Conservation (phyloP, 805 yeast species). For the Metschnikowia chrysomelidarum region DNA sequence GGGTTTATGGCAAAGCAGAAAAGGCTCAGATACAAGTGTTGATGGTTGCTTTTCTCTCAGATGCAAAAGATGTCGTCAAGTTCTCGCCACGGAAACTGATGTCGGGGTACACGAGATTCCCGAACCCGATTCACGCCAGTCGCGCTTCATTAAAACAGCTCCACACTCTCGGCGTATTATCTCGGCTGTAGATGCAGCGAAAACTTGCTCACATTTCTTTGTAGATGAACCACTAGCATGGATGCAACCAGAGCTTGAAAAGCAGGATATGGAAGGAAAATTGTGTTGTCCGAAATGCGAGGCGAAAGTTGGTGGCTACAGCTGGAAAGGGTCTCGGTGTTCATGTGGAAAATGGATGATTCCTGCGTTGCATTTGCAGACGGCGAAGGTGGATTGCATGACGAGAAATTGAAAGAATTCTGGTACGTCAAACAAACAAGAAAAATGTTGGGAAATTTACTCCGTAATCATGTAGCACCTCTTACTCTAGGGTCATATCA, state of each 20-base stretch:
- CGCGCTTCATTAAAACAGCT: slow-evolving; percentile 63
- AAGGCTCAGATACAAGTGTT: not conserved
- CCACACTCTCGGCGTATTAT: slow-evolving; percentile 60
- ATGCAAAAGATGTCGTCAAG: slow-evolving; percentile 80
- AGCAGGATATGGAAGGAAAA: slow-evolving; percentile 82
- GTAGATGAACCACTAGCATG: slow-evolving; percentile 79
- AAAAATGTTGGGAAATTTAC: slow-evolving; percentile 20
- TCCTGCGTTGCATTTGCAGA: slow-evolving; percentile 82
- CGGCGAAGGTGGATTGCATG: slow-evolving; percentile 76
- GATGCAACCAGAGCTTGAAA: slow-evolving; percentile 81
- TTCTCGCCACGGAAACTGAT: slow-evolving; percentile 60
- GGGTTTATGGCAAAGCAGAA: slow-evolving; percentile 11
- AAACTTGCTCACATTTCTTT: slow-evolving; percentile 77
- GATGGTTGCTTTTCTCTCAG: slow-evolving; percentile 40
- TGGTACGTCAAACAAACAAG: not conserved
- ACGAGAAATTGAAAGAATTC: slow-evolving; percentile 10
- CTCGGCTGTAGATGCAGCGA: slow-evolving; percentile 54
- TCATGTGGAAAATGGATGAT: slow-evolving; percentile 95
- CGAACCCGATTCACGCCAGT: slow-evolving; percentile 58
- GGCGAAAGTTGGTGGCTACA: slow-evolving; percentile 84
- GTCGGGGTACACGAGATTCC: slow-evolving; percentile 70
- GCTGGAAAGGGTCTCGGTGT: slow-evolving; percentile 94
- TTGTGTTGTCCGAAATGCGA: slow-evolving; percentile 81
- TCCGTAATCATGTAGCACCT: slow-evolving; percentile 2
- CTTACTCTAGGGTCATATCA: slow-evolving; percentile 46